phyloP scores from a whole-genome alignment of 306 rosid genomes.

The Dryas alaskensis region DNA sequence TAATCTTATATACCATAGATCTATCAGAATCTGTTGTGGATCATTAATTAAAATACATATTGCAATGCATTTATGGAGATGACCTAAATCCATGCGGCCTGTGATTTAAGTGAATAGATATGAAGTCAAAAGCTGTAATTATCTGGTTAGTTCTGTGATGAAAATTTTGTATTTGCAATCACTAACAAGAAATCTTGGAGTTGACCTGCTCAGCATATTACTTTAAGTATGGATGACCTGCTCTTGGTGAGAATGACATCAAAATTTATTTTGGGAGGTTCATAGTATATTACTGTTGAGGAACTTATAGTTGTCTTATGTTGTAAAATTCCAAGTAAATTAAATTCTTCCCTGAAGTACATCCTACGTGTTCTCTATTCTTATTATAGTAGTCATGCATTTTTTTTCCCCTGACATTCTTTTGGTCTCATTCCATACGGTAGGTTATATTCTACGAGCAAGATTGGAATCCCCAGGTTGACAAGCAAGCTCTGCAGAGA shows the following conservation, averaged over 20 bases:
- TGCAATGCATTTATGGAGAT: background rate
- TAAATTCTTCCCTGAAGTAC: constrained; percentile 1
- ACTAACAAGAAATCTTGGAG: background rate
- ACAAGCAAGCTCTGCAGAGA: constrained; percentile 91
- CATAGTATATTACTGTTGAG: background rate
- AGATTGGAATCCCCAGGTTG: constrained; percentile 99
- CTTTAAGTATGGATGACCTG: background rate
- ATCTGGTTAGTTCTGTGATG: background rate
- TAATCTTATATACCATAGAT: background rate
- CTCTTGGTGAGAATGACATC: background rate
- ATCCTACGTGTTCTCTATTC: constrained; percentile 1
- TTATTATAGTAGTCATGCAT: background rate
- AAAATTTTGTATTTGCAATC: too few species aligned
- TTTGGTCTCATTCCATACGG: constrained; percentile 6
- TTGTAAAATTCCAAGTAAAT: background rate
- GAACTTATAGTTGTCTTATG: background rate
- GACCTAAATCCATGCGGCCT: background rate
- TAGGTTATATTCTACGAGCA: constrained; percentile 95
- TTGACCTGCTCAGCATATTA: background rate
- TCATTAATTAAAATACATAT: background rate
- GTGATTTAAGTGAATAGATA: background rate
- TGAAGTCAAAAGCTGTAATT: background rate
- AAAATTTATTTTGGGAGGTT: background rate
- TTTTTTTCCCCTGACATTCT: background rate
- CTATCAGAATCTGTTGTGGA: background rate